Evolutionary conservation across 306 rosid genomes (phyloP).

Genomic region (Prinsepia uniflora): DNA sequence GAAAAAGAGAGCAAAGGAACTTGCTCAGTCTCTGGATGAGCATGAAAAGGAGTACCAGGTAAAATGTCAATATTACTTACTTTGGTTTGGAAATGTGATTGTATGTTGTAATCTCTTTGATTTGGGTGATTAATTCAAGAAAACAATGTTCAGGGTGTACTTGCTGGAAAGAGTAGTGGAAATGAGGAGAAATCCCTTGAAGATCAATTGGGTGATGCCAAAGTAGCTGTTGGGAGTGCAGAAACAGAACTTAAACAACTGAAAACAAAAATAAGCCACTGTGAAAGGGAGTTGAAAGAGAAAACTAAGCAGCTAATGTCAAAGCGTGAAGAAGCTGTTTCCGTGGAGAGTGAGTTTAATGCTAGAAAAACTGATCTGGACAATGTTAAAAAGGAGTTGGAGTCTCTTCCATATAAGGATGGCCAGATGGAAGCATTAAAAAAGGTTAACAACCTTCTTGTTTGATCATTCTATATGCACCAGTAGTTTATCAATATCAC

Average conservation of each 20-base stretch:
- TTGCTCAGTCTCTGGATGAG: conserved; percentile 63
- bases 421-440: conserved; percentile 86
- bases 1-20: conserved; percentile 61
- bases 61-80: conserved; percentile 17
- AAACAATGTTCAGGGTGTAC: conserved; percentile 53
- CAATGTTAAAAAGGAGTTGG: conserved; percentile 48
- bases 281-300: conserved; percentile 78
- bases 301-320: conserved; percentile 64
- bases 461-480: conserved; percentile 22
- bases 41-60: conserved; percentile 90
- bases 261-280: conserved; percentile 74
- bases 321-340: conserved; percentile 78
- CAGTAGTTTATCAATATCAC: conserved; percentile 8
- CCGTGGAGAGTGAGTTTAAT: conserved; percentile 70
- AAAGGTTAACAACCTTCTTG: conserved; percentile 46
- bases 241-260: conserved; percentile 85
- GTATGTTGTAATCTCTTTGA: conserved; percentile 7
- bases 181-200: conserved; percentile 89
- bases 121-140: neutral
- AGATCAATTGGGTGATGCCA: conserved; percentile 90
- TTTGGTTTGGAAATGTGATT: conserved; percentile 13
- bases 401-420: conserved; percentile 71
- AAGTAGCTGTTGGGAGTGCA: conserved; percentile 80
- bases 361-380: conserved; percentile 59
- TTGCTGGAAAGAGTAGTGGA: conserved; percentile 90